Conservation (phyloP, 2,329 filamentous ascomycete species). For the Akanthomyces dipterigenus region DNA sequence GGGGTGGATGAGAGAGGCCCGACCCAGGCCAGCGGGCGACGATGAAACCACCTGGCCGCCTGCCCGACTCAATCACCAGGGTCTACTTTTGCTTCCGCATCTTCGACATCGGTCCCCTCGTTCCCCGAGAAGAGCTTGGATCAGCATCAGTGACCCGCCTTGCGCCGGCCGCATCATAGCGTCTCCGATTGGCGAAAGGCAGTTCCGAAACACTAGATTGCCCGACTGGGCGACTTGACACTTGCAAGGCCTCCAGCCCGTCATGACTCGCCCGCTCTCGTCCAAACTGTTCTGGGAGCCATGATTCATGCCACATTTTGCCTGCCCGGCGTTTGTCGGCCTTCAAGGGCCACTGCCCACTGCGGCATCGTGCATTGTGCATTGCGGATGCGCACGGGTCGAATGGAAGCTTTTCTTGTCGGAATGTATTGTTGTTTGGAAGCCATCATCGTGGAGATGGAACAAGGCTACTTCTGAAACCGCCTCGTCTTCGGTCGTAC, state of each 20-base stretch:
- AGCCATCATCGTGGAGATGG: background rate
- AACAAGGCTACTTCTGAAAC: background rate
- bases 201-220: background rate
- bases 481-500: background rate
- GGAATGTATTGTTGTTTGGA: background rate
- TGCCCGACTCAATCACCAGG: background rate
- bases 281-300: background rate
- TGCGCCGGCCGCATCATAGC: background rate
- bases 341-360: background rate
- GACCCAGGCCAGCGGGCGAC: background rate
- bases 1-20: background rate
- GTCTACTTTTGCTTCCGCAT: background rate
- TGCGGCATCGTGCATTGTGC: too few species aligned
- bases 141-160: background rate
- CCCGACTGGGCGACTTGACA: background rate
- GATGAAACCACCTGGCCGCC: background rate
- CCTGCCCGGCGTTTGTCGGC: background rate
- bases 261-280: background rate
- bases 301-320: background rate
- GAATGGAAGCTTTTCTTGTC: background rate
- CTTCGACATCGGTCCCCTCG: background rate
- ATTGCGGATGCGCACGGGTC: background rate
- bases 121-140: background rate
- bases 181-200: constrained; percentile 1
- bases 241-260: background rate